A percentile compares a stretch with the other conserved stretches of the same genome.
phyloP scores from a whole-genome alignment of 1,139 yeast genomes.

The Candida sojae region DNA sequence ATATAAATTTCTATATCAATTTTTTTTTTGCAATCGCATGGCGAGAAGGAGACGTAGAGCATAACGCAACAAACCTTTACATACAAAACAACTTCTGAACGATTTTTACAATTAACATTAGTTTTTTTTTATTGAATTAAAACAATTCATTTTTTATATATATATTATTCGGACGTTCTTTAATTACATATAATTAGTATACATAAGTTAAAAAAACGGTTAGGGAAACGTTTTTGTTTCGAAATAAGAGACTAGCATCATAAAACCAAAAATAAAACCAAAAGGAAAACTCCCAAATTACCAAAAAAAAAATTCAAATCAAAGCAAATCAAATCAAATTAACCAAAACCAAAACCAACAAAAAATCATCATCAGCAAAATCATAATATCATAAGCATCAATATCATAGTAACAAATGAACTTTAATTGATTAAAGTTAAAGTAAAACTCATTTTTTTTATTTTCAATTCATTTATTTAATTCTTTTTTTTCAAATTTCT shows the following conservation, averaged over 20 bases:
- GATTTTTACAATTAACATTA: not conserved
- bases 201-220: slow-evolving; percentile 3
- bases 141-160: not conserved
- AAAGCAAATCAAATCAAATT: too few relatives aligned
- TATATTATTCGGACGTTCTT: slow-evolving; percentile 3
- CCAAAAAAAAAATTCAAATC: not conserved
- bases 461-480: not conserved
- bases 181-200: not conserved
- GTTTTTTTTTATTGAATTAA: not conserved
- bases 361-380: too few relatives aligned
- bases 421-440: too few relatives aligned
- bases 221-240: slow-evolving; percentile 2
- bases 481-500: not conserved
- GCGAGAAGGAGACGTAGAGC: not conserved
- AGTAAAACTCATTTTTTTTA: too few relatives aligned
- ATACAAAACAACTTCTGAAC: not conserved
- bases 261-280: slow-evolving; percentile 1
- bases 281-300: not conserved
- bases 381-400: too few relatives aligned
- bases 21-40: slow-evolving; percentile 1
- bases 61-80: not conserved
- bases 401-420: too few relatives aligned
- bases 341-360: too few relatives aligned
- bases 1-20: too few relatives aligned
- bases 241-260: slow-evolving; percentile 6